A percentile compares a stretch with the other conserved stretches of the same genome.
Evolutionary conservation across 2,329 filamentous ascomycete genomes (phyloP).

Genomic region (Zymoseptoria crescenta): DNA sequence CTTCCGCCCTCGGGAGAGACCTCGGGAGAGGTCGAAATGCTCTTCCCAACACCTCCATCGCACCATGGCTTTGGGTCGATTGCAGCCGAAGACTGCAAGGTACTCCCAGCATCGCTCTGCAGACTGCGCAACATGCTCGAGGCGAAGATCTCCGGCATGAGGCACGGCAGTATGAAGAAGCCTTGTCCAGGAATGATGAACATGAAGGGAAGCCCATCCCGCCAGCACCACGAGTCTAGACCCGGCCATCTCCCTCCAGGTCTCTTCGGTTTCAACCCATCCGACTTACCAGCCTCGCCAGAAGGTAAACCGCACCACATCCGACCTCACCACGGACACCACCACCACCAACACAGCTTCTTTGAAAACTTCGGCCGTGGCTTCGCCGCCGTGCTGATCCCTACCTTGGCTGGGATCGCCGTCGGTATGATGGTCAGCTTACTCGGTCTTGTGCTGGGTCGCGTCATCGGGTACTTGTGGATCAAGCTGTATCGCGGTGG

Average conservation of each 20-base stretch:
- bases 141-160: conserved; percentile 40
- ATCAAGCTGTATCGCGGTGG: conserved; percentile 47
- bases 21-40: conserved; percentile 27
- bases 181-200: conserved; percentile 8
- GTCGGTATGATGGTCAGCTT: conserved; percentile 61
- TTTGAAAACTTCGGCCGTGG: conserved; percentile 44
- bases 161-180: conserved; percentile 21
- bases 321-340: conserved; percentile 29
- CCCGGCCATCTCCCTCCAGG: background rate
- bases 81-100: conserved; percentile 31
- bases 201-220: conserved; percentile 23
- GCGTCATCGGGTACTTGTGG: conserved; percentile 52
- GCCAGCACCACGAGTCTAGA: conserved; percentile 13
- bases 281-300: conserved; percentile 20
- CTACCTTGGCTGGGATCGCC: conserved; percentile 59
- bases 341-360: conserved; percentile 33
- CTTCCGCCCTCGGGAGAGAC: conserved; percentile 3
- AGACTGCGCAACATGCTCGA: conserved; percentile 47
- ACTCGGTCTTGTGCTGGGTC: conserved; percentile 59
- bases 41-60: conserved; percentile 12
- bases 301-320: conserved; percentile 29
- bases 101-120: conserved; percentile 44
- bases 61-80: conserved; percentile 1
- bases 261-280: conserved; percentile 15
- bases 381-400: conserved; percentile 56